Evolutionary conservation across 1,284 basidiomycete species (phyloP).

Genomic region (Malassezia nana): DNA sequence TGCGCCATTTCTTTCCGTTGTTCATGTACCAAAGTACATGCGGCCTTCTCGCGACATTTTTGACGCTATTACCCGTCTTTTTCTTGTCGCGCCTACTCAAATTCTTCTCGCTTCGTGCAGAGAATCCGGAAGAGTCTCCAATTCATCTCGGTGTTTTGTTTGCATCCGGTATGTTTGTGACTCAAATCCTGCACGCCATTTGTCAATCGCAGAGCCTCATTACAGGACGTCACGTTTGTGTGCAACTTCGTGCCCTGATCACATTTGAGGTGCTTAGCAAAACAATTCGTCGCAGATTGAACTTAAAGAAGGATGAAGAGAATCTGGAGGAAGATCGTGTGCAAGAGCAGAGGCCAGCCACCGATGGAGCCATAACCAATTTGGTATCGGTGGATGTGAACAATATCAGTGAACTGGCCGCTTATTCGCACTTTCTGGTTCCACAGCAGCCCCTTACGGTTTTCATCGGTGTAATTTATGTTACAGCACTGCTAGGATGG

Average conservation of each 20-base stretch:
- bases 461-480: constrained; percentile 50
- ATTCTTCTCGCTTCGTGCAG: constrained; percentile 48
- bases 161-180: constrained; percentile 51
- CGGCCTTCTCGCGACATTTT: constrained; percentile 49
- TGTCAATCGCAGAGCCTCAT: constrained; percentile 51
- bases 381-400: constrained; percentile 55
- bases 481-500: constrained; percentile 54
- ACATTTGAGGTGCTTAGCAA: constrained; percentile 55
- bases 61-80: constrained; percentile 52
- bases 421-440: constrained; percentile 49
- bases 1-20: constrained; percentile 48
- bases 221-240: constrained; percentile 52
- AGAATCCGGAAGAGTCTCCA: constrained; percentile 27
- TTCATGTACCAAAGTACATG: constrained; percentile 48
- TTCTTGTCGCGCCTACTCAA: constrained; percentile 52
- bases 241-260: constrained; percentile 50
- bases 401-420: constrained; percentile 33
- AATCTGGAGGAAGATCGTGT: constrained; percentile 22
- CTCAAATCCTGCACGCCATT: constrained; percentile 50
- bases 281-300: constrained; percentile 52
- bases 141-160: constrained; percentile 53
- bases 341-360: constrained; percentile 28
- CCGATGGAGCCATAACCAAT: constrained; percentile 54
- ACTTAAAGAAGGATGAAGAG: constrained; percentile 25
- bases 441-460: constrained; percentile 53